Conservation (phyloP, 2,329 filamentous ascomycete species). For the Fusarium sp. region DNA sequence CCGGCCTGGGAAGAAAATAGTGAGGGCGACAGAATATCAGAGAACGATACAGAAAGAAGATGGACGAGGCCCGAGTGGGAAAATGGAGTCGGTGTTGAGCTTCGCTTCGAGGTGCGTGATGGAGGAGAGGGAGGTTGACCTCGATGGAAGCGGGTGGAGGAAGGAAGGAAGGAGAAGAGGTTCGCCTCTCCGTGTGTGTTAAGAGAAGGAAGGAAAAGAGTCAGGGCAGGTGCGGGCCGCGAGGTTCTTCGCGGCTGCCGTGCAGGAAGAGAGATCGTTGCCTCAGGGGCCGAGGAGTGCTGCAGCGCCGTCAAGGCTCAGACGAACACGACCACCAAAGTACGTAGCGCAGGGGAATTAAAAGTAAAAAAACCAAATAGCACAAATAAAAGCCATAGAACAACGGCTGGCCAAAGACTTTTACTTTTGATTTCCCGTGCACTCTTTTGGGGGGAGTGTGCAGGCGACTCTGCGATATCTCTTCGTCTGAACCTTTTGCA, state of each 20-base stretch:
- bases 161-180: neutral
- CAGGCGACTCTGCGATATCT: neutral
- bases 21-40: neutral
- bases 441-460: slow-evolving; percentile 1
- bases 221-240: neutral
- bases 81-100: neutral
- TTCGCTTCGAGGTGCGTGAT: neutral
- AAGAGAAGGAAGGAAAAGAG: neutral
- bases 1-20: neutral
- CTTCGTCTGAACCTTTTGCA: neutral
- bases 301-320: neutral
- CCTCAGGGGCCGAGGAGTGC: neutral
- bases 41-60: neutral
- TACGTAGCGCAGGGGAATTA: neutral
- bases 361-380: neutral
- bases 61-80: neutral
- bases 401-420: neutral
- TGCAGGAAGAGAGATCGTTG: neutral
- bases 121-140: neutral
- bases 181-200: neutral
- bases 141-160: neutral
- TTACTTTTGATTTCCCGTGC: neutral
- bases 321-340: neutral
- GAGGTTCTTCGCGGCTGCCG: neutral
- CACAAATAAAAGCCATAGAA: neutral